These are phyloP conservation scores for Daldinia sp. DNA, from an alignment of 2,329 filamentous ascomycete species.

Conservation along the genomic window DNA sequence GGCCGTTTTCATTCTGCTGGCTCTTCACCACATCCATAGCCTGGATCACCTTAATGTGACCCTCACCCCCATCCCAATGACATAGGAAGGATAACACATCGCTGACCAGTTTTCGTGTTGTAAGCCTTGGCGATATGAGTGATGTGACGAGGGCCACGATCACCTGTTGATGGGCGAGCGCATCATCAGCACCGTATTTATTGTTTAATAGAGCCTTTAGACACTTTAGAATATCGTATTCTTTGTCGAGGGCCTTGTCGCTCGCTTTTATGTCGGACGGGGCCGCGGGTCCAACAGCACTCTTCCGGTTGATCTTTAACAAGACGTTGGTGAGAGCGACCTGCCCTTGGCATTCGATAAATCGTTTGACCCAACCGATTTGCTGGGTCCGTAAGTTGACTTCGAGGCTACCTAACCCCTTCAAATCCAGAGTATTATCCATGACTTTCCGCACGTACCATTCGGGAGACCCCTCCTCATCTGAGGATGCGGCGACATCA, in stretches of 20 bases:
- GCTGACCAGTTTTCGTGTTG: slow-evolving; percentile 92
- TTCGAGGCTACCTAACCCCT: slow-evolving; percentile 90
- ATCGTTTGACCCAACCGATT: slow-evolving; percentile 95
- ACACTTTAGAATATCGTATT: slow-evolving; percentile 98
- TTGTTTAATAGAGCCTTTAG: slow-evolving; percentile 99
- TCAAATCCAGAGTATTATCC: slow-evolving; percentile 91
- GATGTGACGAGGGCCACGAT: slow-evolving; percentile 87
- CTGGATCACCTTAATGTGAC: slow-evolving; percentile 92
- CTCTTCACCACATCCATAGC: slow-evolving; percentile 91
- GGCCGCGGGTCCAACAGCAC: slow-evolving; percentile 74
- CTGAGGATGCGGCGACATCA: slow-evolving; percentile 78
- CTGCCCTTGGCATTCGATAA: slow-evolving; percentile 97
- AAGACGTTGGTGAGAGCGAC: slow-evolving; percentile 94
- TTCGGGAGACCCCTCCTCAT: slow-evolving; percentile 95
- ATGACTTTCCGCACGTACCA: slow-evolving; percentile 98
- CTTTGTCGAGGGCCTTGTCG: slow-evolving; percentile 86
- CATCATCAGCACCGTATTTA: slow-evolving; percentile 98
- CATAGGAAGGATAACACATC: slow-evolving; percentile 96
- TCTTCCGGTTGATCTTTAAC: slow-evolving; percentile 90
- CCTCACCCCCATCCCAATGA: slow-evolving; percentile 87
- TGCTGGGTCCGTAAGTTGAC: slow-evolving; percentile 96
- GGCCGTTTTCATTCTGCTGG: slow-evolving; percentile 87
- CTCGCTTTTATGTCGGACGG: slow-evolving; percentile 63
- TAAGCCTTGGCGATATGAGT: slow-evolving; percentile 85
- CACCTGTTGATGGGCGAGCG: slow-evolving; percentile 86